phyloP scores from a whole-genome alignment of 1,139 yeast species.

The Magnusiomyces tetraspermus region DNA sequence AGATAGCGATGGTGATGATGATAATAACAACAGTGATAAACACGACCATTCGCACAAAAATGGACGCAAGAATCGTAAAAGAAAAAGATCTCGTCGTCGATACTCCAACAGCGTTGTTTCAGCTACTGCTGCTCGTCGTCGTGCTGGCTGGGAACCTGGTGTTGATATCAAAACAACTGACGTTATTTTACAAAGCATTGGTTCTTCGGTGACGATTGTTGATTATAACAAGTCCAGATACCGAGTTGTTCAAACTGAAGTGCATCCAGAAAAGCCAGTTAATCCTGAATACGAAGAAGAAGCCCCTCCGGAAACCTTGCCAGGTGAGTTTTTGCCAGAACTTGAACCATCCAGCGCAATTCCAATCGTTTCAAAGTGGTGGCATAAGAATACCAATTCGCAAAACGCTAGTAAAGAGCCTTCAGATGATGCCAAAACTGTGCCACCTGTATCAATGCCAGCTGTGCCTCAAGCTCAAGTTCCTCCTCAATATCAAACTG shows the following conservation, averaged over 20 bases:
- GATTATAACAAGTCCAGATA: constrained; percentile 39
- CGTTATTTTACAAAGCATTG: constrained; percentile 40
- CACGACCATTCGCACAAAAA: background rate
- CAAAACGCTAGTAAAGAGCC: background rate
- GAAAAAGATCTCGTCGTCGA: constrained; percentile 14
- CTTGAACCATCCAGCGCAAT: no score
- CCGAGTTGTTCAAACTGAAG: constrained; percentile 34
- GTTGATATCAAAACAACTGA: constrained; percentile 41
- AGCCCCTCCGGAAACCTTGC: no score
- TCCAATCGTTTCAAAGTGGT: background rate
- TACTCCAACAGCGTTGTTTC: constrained; percentile 17
- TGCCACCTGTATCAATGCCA: background rate
- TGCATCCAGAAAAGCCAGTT: constrained; percentile 17
- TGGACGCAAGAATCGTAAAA: background rate
- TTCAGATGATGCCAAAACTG: background rate
- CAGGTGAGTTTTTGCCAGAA: no score
- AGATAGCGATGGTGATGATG: background rate
- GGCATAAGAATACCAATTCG: background rate
- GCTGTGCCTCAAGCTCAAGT: background rate
- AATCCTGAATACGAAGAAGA: no score
- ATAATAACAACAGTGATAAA: background rate
- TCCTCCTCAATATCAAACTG: background rate
- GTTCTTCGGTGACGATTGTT: constrained; percentile 40
- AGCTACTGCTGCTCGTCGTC: constrained; percentile 22
- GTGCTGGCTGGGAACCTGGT: constrained; percentile 49